Conservation (phyloP, 2,329 filamentous ascomycete genomes). For the Diaporthe velutina region DNA sequence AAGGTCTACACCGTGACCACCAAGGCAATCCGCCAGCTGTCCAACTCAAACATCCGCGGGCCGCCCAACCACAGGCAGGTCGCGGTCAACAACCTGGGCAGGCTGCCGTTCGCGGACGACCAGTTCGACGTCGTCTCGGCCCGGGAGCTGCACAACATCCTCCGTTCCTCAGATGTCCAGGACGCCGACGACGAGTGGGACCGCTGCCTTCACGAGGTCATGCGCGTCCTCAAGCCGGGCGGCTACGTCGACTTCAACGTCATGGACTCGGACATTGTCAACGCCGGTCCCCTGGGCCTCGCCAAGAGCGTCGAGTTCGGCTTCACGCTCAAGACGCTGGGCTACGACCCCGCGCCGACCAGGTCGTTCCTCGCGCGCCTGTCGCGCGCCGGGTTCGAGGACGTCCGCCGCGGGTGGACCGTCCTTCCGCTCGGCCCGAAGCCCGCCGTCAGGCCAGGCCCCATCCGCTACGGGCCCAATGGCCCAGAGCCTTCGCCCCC, state of each 20-base stretch:
- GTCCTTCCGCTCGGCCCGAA: conserved; percentile 82
- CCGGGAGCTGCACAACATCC: conserved; percentile 84
- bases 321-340: conserved; percentile 88
- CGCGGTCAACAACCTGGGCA: conserved; percentile 80
- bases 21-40: conserved; percentile 76
- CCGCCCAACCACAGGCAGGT: conserved; percentile 90
- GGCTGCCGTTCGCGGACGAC: conserved; percentile 85
- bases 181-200: conserved; percentile 88
- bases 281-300: conserved; percentile 82
- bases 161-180: conserved; percentile 76
- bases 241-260: conserved; percentile 93
- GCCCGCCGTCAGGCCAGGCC: conserved; percentile 52
- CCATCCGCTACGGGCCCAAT: conserved; percentile 53
- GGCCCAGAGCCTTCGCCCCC: conserved; percentile 53
- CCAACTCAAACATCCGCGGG: conserved; percentile 82
- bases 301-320: conserved; percentile 93
- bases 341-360: conserved; percentile 89
- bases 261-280: conserved; percentile 91
- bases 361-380: conserved; percentile 84
- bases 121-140: conserved; percentile 95
- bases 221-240: conserved; percentile 91
- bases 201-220: conserved; percentile 84
- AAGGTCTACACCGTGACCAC: conserved; percentile 91
- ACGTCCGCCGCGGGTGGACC: conserved; percentile 88
- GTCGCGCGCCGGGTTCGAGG: conserved; percentile 80